These are phyloP conservation scores for Pythium chondricola DNA, from an alignment of 352 stramenopile genomes.

Conservation along the genomic window DNA sequence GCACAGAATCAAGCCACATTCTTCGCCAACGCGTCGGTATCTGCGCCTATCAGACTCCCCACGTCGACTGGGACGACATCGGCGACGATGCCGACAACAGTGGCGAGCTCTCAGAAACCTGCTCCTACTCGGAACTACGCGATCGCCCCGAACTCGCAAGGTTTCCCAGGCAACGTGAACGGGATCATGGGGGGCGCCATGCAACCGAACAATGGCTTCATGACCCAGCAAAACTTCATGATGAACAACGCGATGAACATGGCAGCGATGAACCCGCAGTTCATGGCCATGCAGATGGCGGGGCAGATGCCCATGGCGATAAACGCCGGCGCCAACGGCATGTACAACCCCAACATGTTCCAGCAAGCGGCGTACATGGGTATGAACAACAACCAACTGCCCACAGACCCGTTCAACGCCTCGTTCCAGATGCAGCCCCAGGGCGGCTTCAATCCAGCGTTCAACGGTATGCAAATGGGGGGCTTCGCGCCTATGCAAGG, in stretches of 20 bases:
- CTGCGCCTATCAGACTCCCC: background rate
- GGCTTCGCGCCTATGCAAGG: slow-evolving; percentile 40
- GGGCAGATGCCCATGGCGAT: slow-evolving; percentile 38
- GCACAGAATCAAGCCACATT: too few relatives aligned
- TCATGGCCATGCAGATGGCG: slow-evolving; percentile 34
- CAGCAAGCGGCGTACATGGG: background rate
- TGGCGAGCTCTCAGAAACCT: background rate
- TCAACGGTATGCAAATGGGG: slow-evolving; percentile 53
- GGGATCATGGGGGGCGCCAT: slow-evolving; percentile 6
- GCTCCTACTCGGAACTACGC: background rate
- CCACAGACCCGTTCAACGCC: slow-evolving; percentile 62
- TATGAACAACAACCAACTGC: slow-evolving; percentile 36
- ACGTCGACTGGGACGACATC: background rate
- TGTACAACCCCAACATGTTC: slow-evolving; percentile 38
- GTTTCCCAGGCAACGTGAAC: background rate
- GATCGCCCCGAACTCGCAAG: slow-evolving; percentile 9
- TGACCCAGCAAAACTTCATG: slow-evolving; percentile 7
- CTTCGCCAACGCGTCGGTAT: background rate
- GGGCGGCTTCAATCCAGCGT: slow-evolving; percentile 17
- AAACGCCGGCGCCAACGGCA: slow-evolving; percentile 23
- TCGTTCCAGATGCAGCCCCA: slow-evolving; percentile 23
- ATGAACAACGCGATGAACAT: slow-evolving; percentile 12
- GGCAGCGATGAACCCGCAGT: slow-evolving; percentile 36
- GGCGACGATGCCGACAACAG: background rate
- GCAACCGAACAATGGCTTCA: slow-evolving; percentile 10